Evolutionary conservation across 371 early-diverging fungal genomes (phyloP).

Genomic region (Mortierella sp.): DNA sequence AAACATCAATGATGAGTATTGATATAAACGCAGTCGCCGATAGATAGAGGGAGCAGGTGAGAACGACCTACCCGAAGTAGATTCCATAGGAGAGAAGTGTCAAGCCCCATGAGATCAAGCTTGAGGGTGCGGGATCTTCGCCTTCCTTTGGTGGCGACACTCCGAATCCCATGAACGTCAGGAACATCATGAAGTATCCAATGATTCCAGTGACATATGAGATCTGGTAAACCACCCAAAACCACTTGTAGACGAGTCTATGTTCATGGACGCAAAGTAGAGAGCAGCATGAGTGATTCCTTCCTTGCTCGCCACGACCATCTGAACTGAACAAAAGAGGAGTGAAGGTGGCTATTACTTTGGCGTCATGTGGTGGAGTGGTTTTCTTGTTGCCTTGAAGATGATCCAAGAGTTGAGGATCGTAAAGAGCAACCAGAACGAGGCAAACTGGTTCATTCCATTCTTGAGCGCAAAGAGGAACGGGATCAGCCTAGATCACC

Average conservation of each 20-base stretch:
- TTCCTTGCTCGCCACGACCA: not conserved
- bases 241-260: conserved; percentile 80
- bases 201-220: conserved; percentile 73
- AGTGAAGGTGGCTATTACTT: conserved; percentile 32
- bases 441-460: conserved; percentile 32
- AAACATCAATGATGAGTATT: no score
- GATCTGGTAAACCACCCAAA: conserved; percentile 67
- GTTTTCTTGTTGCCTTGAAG: conserved; percentile 68
- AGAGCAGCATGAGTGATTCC: not conserved
- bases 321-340: not conserved
- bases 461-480: conserved; percentile 31
- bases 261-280: not conserved
- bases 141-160: conserved; percentile 58
- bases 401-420: conserved; percentile 58
- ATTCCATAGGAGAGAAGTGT: conserved; percentile 70
- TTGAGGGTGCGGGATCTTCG: conserved; percentile 45
- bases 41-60: not conserved
- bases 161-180: conserved; percentile 68
- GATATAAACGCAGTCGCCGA: no score
- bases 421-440: conserved; percentile 27
- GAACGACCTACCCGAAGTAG: conserved; percentile 79
- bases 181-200: conserved; percentile 68
- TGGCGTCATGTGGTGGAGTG: conserved; percentile 75
- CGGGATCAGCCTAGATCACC: conserved; percentile 41
- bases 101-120: conserved; percentile 60